Base-by-base conservation (phyloP, 2,329 filamentous ascomycete species). In the Periconia sp. region DNA sequence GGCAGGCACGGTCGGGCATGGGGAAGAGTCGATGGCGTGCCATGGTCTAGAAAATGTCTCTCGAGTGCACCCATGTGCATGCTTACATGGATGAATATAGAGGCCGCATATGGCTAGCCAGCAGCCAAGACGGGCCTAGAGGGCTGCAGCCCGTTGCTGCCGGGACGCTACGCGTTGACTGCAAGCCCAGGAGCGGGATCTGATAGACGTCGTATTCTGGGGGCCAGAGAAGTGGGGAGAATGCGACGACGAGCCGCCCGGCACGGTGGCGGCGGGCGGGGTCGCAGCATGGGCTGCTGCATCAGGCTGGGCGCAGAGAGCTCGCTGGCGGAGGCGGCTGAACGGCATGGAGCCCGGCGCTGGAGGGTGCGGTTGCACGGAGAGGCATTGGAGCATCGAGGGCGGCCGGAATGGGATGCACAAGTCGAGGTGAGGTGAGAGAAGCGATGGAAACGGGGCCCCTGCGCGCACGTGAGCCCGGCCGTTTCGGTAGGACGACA, bases 91-190 rank as follows among this genome's bases (percentile, higher is more conserved):
- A 46, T 50, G 34, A 42, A 43, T 37, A 39, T 34, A 43, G 24
- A 36, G 24, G 46, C 49, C 52, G 54, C 41, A 59, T 57, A 32
- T 45, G 47, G 64, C 50, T 64, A 65, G 62, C 30, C 22, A 11
- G n/a, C 18, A 54, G 29, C 56, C 52, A 13, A 22, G 35, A 17
- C 26, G 46, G 47, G 38, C n/a, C 39, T 59, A 48, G 46, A 45
- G 6, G 39, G 38, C 44, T 59, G 57, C 56, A 63, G 40, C 45
- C 43, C 40, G 35, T 48, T 35, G 49, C 52, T 21, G 45, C 23
- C 30, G 35, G 26, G 33, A 31, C 21, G 49, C 22, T 39, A 40
- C 28, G 32, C n/a, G 42, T 25, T 19, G 46, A 39, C n/a, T n/a
- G n/a, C n/a, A 36, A 40, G 45, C 46, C 47, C 34, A 37, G 48